Conservation (phyloP, 2,329 filamentous ascomycete species). For the Verticillium klebahnii region DNA sequence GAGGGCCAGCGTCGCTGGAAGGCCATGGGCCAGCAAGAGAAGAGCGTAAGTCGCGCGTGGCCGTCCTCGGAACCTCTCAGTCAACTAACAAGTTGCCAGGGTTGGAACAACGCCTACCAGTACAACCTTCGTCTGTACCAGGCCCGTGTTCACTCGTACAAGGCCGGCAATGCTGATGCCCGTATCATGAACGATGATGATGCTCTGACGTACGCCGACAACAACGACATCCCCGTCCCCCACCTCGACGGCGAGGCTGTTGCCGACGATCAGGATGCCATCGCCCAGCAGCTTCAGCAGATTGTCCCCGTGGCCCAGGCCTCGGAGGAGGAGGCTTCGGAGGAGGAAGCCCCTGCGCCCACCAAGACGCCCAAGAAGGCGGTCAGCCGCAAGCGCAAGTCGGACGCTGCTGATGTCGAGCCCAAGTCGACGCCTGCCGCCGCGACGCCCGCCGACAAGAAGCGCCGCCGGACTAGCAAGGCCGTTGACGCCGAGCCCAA, state of each 20-base stretch:
- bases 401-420: slow-evolving; percentile 38
- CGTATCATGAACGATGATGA: slow-evolving; percentile 59
- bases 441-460: slow-evolving; percentile 50
- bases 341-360: slow-evolving; percentile 32
- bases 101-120: slow-evolving; percentile 63
- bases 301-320: slow-evolving; percentile 28
- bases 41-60: slow-evolving; percentile 40
- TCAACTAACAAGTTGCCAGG: slow-evolving; percentile 24
- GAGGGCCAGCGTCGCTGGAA: slow-evolving; percentile 86
- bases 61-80: not conserved
- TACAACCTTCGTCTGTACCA: slow-evolving; percentile 65
- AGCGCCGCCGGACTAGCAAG: slow-evolving; percentile 56
- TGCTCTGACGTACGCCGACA: slow-evolving; percentile 56
- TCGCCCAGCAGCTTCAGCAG: slow-evolving; percentile 54
- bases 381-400: slow-evolving; percentile 53
- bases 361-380: slow-evolving; percentile 57
- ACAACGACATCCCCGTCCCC: slow-evolving; percentile 50
- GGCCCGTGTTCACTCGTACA: slow-evolving; percentile 61
- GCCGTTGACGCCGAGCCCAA: slow-evolving; percentile 39
- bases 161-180: slow-evolving; percentile 52
- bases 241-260: slow-evolving; percentile 39
- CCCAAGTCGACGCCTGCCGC: slow-evolving; percentile 42
- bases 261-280: slow-evolving; percentile 50
- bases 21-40: slow-evolving; percentile 69
- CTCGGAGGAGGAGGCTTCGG: slow-evolving; percentile 35